These are phyloP conservation scores for Starmerella scarabaei DNA, from an alignment of 805 yeast species.

Conservation along the genomic window DNA sequence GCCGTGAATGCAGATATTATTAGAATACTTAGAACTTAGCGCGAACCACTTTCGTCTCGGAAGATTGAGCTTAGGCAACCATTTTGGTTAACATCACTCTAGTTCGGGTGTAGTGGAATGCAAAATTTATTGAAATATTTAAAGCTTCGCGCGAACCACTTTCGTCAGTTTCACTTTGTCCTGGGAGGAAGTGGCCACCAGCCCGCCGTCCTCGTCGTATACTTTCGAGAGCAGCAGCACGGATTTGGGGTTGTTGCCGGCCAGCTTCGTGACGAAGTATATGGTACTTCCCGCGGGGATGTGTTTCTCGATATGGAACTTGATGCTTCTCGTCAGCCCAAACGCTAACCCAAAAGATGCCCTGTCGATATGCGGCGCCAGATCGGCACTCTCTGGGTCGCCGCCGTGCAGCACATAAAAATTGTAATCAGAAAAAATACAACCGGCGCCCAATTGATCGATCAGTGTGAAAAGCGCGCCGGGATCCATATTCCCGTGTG, in stretches of 20 bases:
- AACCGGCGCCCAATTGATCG: slow-evolving; percentile 11
- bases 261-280: slow-evolving; percentile 9
- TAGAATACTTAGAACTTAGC: no score
- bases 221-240: slow-evolving; percentile 6
- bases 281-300: slow-evolving; percentile 9
- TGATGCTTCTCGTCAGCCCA: slow-evolving; percentile 17
- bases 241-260: slow-evolving; percentile 11
- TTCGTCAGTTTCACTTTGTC: slow-evolving; percentile 16
- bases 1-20: no score
- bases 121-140: no score
- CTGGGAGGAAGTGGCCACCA: slow-evolving; percentile 14
- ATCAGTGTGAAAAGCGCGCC: slow-evolving; percentile 13
- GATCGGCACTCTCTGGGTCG: background rate
- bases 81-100: no score
- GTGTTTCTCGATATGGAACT: slow-evolving; percentile 11
- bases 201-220: slow-evolving; percentile 8
- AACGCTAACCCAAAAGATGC: slow-evolving; percentile 4
- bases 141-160: slow-evolving; percentile 11
- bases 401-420: slow-evolving; percentile 9
- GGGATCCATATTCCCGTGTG: slow-evolving; percentile 8
- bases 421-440: slow-evolving; percentile 7
- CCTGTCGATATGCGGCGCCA: slow-evolving; percentile 1
- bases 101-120: no score
- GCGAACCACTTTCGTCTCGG: no score
- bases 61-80: no score